These are phyloP conservation scores for Tilletia walkeri DNA, from an alignment of 1,284 basidiomycete species.

Conservation along the genomic window DNA sequence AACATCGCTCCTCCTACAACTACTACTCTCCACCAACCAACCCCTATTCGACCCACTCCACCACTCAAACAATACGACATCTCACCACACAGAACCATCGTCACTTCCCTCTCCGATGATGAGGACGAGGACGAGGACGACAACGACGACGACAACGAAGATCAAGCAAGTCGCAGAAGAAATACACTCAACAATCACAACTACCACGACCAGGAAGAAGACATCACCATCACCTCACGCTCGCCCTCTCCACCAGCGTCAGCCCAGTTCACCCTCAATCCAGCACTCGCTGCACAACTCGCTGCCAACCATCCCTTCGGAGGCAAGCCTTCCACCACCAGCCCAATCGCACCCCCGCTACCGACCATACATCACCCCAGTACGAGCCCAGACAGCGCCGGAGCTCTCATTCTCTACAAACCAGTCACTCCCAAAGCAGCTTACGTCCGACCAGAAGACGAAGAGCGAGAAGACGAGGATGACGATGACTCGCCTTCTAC, in stretches of 20 bases:
- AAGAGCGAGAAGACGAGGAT: conserved; percentile 8
- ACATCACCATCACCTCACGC: neutral
- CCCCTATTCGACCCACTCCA: neutral
- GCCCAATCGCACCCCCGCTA: neutral
- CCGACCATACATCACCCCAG: no score
- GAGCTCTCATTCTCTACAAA: conserved; percentile 11
- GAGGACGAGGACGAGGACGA: neutral
- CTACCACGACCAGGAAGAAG: neutral
- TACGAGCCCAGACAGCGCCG: neutral
- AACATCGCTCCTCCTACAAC: neutral
- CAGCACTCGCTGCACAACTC: conserved; percentile 7
- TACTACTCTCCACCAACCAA: neutral
- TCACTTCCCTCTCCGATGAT: neutral
- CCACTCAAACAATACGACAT: neutral
- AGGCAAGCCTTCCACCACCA: neutral
- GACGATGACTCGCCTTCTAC: neutral
- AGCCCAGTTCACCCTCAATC: neutral
- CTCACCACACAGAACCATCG: neutral
- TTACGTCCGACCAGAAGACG: conserved; percentile 1
- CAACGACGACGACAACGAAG: neutral
- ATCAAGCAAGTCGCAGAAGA: neutral
- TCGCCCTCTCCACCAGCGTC: neutral
- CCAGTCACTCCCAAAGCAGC: conserved; percentile 8
- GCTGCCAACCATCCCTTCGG: conserved; percentile 8
- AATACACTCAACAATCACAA: neutral